Conservation (phyloP, 805 yeast genomes). For the Candida khao-thaluensis region DNA sequence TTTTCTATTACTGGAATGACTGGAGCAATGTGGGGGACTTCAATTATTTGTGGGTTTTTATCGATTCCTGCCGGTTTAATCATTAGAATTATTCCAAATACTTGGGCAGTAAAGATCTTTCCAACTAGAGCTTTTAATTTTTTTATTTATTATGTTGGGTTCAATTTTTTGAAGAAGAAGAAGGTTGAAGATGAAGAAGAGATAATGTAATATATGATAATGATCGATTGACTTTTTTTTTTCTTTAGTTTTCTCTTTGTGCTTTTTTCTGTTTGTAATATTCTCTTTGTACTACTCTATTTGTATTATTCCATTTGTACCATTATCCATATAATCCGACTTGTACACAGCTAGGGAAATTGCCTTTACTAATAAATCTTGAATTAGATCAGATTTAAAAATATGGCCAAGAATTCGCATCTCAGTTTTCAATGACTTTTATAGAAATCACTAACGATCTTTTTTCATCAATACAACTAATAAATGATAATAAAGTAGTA, state of each 20-base stretch:
- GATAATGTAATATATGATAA: conserved; percentile 2
- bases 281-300: neutral
- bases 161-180: conserved; percentile 32
- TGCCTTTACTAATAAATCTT: no score
- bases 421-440: no score
- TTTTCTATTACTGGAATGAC: conserved; percentile 80
- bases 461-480: conserved; percentile 33
- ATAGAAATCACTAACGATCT: conserved; percentile 60
- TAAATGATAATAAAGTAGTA: conserved; percentile 55
- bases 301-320: no score
- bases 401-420: no score
- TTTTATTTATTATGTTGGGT: conserved; percentile 37
- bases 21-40: conserved; percentile 86
- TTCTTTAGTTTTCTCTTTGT: neutral
- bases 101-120: conserved; percentile 62
- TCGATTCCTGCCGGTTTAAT: conserved; percentile 79
- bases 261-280: neutral
- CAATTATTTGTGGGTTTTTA: conserved; percentile 74
- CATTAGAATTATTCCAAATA: conserved; percentile 81
- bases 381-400: no score
- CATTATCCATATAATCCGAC: no score
- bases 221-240: neutral
- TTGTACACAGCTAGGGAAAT: no score
- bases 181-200: conserved; percentile 9
- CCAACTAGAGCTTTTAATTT: conserved; percentile 55